Evolutionary conservation across 2,329 filamentous ascomycete species (phyloP), one percentile per base, ranked within the genome.

Genomic region (Fusarium sp.): DNA sequence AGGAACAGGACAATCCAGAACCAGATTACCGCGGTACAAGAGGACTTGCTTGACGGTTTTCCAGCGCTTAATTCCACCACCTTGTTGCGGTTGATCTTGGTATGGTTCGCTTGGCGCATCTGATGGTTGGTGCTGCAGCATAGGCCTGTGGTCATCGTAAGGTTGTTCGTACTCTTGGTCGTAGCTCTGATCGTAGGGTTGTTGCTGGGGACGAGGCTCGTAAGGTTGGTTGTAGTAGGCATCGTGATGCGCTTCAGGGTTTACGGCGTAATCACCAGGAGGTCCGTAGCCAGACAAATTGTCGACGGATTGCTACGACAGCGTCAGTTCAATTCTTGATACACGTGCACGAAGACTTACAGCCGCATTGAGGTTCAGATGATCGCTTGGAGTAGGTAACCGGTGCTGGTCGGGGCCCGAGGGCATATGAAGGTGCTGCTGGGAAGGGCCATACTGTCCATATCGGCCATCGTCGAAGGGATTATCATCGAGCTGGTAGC

Each of bases 1-100:
- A 1, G 96, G 96, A 66, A 99, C 94, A 0, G 96, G 96, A 81
- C 96, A 99, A 82, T 99, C 96, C 8, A 99, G 91, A 42, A 99
- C 95, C 78, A 99, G 89, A 83, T 99, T 99, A 73, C 96, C 96
- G 75, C 97, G 93, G 87, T 98, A 99, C 60, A 99, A 85, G 78
- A 97, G 92, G n/a, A 99, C 96, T 85, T 98, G 94, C 84, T 98
- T 99, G 55, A 99, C 96, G 0, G 96, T 99, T 87, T 98, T 99
- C 94, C 94, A 98, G 81, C 96, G 90, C 82, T 94, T 92, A 75
- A 98, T 91, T 22, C 80, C 81, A 26, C 74, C 75, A 2, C 85
- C 89, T 63, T 72, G 80, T 70, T 79, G 82, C 30, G 80, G 83
- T 24, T 85, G 82, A 62, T 88, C 88, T 54, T 81, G 80, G 75